Base-by-base conservation (phyloP, 495 filamentous ascomycete species). In the Trichoderma reesei region DNA sequence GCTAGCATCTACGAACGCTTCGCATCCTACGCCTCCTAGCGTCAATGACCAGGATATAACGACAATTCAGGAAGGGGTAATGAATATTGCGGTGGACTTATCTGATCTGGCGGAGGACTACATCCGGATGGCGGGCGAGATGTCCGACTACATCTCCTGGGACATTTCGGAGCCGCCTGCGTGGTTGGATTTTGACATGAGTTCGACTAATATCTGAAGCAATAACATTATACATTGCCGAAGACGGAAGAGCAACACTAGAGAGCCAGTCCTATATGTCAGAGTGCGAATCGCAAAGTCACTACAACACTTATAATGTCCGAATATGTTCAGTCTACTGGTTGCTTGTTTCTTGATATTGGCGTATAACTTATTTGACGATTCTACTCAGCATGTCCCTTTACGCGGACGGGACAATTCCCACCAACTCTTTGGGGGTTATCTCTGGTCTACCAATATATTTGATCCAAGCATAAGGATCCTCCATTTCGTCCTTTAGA, bases 391-490 rank as follows among this genome's bases (percentile, higher is more conserved):
- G 26, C 20, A 1, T 56, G 38, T 59, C 62, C 39, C 59, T 44
- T 59, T 44, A 67, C 36, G 41, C 63, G 3, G 51, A 10, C 33
- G 61, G 66, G 60, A 68, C 42, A 18, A 65, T 20, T 33, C 59
- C 60, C 31, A 46, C 46, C 5, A 68, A 56, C 14, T 48, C 18
- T 31, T 68, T 62, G 33, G 66, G 66, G 5, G 66, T 68, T 46
- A 59, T 63, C 38, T 68, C 66, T n/a, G 66, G 66, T 33, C 66
- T 41, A 3, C 66, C 66, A 33, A 68, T 68, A 41, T 68, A 68
- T 54, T 68, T 68, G 51, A 68, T 68, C 66, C 66, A 68, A 20
- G 63, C 60, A 60, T 68, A 68, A 39, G 66, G 66, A 60, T 68
- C 66, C 11, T 68, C 66, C 56, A 68, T 62, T 34, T 68, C 66